These are phyloP conservation scores for Fusarium compactum DNA, from an alignment of 2,329 filamentous ascomycete genomes.

Conservation along the genomic window DNA sequence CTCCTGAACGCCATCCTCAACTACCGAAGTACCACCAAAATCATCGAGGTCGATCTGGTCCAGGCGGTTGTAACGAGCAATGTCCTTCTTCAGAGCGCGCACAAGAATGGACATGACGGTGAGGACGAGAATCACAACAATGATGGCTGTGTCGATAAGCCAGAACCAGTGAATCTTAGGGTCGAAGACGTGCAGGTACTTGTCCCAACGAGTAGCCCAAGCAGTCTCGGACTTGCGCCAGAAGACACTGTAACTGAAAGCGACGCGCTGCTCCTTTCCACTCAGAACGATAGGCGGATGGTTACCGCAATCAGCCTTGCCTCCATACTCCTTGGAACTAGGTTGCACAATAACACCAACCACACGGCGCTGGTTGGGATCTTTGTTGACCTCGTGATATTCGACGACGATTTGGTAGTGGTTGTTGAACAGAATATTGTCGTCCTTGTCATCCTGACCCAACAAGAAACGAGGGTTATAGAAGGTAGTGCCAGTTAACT, in stretches of 20 bases:
- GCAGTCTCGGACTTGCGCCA: constrained; percentile 87
- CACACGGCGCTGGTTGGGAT: constrained; percentile 80
- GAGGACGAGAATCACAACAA: constrained; percentile 89
- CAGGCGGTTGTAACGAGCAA: constrained; percentile 94
- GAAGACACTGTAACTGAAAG: constrained; percentile 92
- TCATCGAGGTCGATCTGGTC: constrained; percentile 93
- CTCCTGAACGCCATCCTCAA: constrained; percentile 95
- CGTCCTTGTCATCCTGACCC: constrained; percentile 67
- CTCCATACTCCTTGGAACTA: constrained; percentile 73
- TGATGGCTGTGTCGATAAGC: constrained; percentile 93
- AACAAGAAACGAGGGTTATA: constrained; percentile 93
- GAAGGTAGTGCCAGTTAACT: constrained; percentile 80
- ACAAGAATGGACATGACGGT: constrained; percentile 95
- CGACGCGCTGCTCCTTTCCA: constrained; percentile 70
- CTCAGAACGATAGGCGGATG: constrained; percentile 73
- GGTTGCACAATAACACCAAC: constrained; percentile 93
- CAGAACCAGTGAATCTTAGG: constrained; percentile 99
- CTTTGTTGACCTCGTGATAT: constrained; percentile 82
- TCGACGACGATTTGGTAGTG: constrained; percentile 96
- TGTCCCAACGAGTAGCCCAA: constrained; percentile 99
- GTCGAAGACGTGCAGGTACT: constrained; percentile 96
- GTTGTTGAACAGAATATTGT: constrained; percentile 80
- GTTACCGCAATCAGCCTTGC: constrained; percentile 72
- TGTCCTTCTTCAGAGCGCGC: constrained; percentile 91
- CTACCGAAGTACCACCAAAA: constrained; percentile 79